Base-by-base conservation (phyloP, 2,329 filamentous ascomycete species). In the Xylariomycetidae sp. region DNA sequence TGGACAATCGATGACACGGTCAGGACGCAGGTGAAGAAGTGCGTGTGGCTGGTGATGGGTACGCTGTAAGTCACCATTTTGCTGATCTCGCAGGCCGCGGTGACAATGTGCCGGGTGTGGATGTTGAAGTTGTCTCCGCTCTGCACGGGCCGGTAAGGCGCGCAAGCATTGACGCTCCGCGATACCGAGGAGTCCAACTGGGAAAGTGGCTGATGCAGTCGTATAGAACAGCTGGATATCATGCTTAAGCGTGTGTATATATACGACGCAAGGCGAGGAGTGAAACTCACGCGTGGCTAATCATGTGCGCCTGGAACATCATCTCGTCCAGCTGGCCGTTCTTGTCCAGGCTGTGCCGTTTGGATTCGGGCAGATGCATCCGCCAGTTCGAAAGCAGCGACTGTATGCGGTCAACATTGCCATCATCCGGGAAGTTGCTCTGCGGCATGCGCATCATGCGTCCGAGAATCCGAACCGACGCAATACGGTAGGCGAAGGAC, bases 301-400 rank as follows among this genome's bases (percentile, higher is more conserved):
- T 85, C 76, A 93, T 90, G 42, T 85, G 82, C 1, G 85, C 88
- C 56, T 93, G 86, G 61, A 95, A 94, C 59, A 95, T 79, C 73
- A 94, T 82, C 60, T 94, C 86, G 54, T 95, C 89, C 9, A 89
- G 68, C 33, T 77, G 72, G 19, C 85, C 81, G 46, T 82, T 76
- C 41, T 74, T 72, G 38, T 77, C 74, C 33, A 93, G 65, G 12
- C 85, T 69, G 40, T 85, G 75, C 35, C 70, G 70, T 60, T 93
- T 93, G 10, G 69, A 69, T 12, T 72, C 66, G 0, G 89, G 88
- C 1, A 95, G 66, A 49, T 92, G 83, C 29, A 90, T 73, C 34
- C 78, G 74, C 85, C 86, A 95, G 54, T 87, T 89, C 10, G 71
- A 72, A 25, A 78, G 60, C 3, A 72, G 60, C 1, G 67, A 59